These are phyloP conservation scores for Bifiguratus adelaidae DNA, from an alignment of 192 early-diverging fungal species.

Conservation along the genomic window DNA sequence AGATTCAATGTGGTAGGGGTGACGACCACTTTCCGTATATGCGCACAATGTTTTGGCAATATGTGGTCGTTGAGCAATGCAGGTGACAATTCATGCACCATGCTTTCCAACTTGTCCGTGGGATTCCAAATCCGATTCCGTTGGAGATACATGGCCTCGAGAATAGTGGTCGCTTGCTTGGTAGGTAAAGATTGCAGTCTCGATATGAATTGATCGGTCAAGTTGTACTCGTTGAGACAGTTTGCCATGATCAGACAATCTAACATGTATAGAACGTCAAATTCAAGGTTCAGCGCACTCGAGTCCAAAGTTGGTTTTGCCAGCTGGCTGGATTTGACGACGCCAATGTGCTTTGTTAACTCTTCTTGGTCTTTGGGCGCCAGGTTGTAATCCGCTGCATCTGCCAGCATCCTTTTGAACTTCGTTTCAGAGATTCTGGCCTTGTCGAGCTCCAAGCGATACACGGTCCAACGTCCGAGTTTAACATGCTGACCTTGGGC, in stretches of 20 bases:
- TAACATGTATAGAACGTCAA: slow-evolving; percentile 31
- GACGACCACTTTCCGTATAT: slow-evolving; percentile 44
- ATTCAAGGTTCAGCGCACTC: slow-evolving; percentile 1
- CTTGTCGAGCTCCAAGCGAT: slow-evolving; percentile 6
- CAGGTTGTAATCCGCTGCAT: background rate
- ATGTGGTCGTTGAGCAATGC: slow-evolving; percentile 8
- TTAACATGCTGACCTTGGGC: slow-evolving; percentile 9
- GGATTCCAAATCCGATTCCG: slow-evolving; percentile 32
- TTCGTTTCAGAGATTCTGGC: background rate
- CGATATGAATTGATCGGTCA: slow-evolving; percentile 19
- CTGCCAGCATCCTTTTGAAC: background rate
- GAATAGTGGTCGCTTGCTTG: background rate
- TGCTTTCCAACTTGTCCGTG: slow-evolving; percentile 5
- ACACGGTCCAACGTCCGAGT: slow-evolving; percentile 32
- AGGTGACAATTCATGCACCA: slow-evolving; percentile 6
- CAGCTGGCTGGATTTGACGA: background rate
- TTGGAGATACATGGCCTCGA: slow-evolving; percentile 13
- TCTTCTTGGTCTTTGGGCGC: background rate
- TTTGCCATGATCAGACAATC: slow-evolving; percentile 27
- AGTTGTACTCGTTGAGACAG: slow-evolving; percentile 28
- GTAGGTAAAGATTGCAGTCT: background rate
- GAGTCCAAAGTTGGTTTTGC: background rate
- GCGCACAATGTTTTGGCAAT: slow-evolving; percentile 30
- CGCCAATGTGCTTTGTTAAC: background rate
- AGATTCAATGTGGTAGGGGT: slow-evolving; percentile 59